Evolutionary conservation across 352 stramenopile genomes (phyloP).

Genomic region (Pythium guiyangense): DNA sequence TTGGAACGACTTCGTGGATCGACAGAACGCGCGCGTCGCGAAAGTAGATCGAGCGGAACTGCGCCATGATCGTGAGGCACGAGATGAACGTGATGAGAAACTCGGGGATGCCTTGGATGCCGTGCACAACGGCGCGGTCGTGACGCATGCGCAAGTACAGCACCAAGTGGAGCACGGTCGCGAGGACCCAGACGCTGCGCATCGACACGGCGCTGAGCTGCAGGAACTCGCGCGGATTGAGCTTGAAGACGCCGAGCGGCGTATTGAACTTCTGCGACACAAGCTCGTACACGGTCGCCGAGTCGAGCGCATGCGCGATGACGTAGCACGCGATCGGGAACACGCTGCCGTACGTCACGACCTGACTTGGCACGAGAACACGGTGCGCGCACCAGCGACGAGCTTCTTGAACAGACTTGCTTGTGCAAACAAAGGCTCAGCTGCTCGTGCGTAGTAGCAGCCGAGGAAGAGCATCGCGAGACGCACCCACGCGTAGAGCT

Average conservation of each 20-base stretch:
- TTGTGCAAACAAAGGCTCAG: neutral
- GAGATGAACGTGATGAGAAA: slow-evolving; percentile 20
- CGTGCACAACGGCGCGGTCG: slow-evolving; percentile 11
- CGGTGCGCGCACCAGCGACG: neutral
- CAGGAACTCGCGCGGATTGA: slow-evolving; percentile 14
- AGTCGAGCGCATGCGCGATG: slow-evolving; percentile 15
- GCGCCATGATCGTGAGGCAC: slow-evolving; percentile 7
- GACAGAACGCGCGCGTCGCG: slow-evolving; percentile 6
- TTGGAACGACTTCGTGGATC: slow-evolving; percentile 1
- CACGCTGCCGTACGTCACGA: slow-evolving; percentile 16
- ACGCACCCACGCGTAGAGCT: slow-evolving; percentile 13
- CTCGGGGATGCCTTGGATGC: slow-evolving; percentile 18
- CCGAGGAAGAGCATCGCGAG: slow-evolving; percentile 8
- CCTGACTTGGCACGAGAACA: slow-evolving; percentile 16
- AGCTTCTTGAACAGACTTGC: neutral
- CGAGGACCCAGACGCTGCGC: slow-evolving; percentile 17
- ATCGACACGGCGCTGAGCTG: slow-evolving; percentile 7
- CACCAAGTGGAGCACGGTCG: slow-evolving; percentile 9
- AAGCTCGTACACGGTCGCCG: slow-evolving; percentile 10
- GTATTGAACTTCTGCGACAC: slow-evolving; percentile 7
- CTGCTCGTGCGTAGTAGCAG: slow-evolving; percentile 10
- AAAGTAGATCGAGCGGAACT: slow-evolving; percentile 10
- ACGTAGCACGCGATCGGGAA: slow-evolving; percentile 19
- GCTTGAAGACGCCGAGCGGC: slow-evolving; percentile 7
- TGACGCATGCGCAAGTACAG: slow-evolving; percentile 6